Evolutionary conservation across 768 basidiomycete species (phyloP).

Genomic region (Suillus subalutaceus): DNA sequence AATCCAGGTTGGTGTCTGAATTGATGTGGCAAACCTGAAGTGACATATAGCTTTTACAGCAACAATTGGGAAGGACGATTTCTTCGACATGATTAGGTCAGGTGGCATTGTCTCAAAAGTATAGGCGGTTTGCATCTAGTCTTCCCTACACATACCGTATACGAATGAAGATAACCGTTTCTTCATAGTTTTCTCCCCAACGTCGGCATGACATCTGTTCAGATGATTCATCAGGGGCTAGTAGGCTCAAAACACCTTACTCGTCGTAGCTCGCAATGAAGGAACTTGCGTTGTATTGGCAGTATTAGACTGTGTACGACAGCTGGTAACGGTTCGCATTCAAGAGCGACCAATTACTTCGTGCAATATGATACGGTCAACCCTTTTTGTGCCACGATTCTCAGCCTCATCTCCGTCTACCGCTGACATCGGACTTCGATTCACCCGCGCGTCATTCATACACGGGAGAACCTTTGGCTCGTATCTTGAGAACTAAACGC

Average conservation of each 20-base stretch:
- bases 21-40: constrained; percentile 8
- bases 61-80: constrained; percentile 68
- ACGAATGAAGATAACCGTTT: background rate
- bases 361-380: background rate
- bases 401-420: constrained; percentile 1
- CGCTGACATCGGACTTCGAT: background rate
- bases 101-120: constrained; percentile 78
- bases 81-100: constrained; percentile 82
- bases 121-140: constrained; percentile 27
- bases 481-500: background rate
- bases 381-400: background rate
- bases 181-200: background rate
- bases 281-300: background rate
- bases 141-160: background rate
- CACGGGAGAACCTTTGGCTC: background rate
- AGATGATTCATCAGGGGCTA: background rate
- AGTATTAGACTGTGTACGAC: background rate
- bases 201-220: background rate
- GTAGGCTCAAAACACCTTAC: background rate
- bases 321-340: background rate
- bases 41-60: constrained; percentile 36
- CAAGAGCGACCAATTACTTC: background rate
- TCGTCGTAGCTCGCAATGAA: background rate
- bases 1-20: constrained; percentile 54
- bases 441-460: background rate